Base-by-base conservation (phyloP, 225 moss, liverwort and hornwort genomes). In the Straminergon stramineum region DNA sequence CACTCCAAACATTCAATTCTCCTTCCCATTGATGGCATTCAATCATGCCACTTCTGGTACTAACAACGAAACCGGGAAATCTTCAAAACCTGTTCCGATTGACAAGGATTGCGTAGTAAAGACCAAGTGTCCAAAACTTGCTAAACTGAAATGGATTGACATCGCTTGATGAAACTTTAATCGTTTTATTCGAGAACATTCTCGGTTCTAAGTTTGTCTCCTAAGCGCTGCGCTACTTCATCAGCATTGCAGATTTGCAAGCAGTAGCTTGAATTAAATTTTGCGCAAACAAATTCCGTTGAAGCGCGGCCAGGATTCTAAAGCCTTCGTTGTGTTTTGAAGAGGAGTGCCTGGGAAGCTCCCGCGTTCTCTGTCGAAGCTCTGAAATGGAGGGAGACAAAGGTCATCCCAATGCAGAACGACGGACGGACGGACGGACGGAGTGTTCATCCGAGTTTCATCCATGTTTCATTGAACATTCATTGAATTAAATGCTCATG, bases 301-400 rank as follows among this genome's bases (percentile, higher is more conserved):
- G 67, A 66, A 82, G 68, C 30, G 82, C 53, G 8, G 13, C 63
- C 76, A 61, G 18, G 21, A 69, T 64, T 48, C 17, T 35, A 11
- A 76, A 65, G 71, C 74, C 79, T n/a, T 31, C 31, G 20, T 37
- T 65, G 45, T 9, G n/a, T n/a, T 45, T 66, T 9, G 45, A 52
- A 84, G 84, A 74, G 57, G 87, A 73, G 90, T 92, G 75, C 31
- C 45, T 32, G 9, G 37, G 87, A 92, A 57, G 92, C 82, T 88
- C 32, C 67, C 51, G 48, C 65, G 22, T 13, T 17, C 37, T 78
- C 19, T 43, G 10, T 55, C 31, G 28, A 34, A 48, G 56, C 78
- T 83, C 73, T 41, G 68, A 63, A 71, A 62, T 32, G 82, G 82
- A 34, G 51, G 64, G 83, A 52, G 64, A 10, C 37, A 37, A 52